Conservation (phyloP, 2,329 filamentous ascomycete genomes). For the Arthrocladium fulminans region DNA sequence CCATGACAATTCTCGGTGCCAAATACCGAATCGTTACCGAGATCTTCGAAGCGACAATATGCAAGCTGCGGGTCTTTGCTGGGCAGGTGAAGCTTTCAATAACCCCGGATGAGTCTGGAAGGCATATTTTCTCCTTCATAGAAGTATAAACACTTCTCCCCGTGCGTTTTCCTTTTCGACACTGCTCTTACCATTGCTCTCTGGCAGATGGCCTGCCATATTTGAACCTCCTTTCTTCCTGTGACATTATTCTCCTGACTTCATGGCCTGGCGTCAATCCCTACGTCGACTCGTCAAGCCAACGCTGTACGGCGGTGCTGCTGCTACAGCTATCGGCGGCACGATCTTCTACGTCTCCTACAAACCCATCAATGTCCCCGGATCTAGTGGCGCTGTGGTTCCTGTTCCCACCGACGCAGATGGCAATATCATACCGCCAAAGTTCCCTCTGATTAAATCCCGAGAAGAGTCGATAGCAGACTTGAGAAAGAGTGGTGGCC, state of each 20-base stretch:
- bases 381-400: constrained; percentile 52
- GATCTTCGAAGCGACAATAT: background rate
- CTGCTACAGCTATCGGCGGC: constrained; percentile 45
- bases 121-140: background rate
- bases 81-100: background rate
- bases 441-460: constrained; percentile 43
- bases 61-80: background rate
- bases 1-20: background rate
- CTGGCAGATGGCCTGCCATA: background rate
- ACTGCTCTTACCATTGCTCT: background rate
- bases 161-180: background rate
- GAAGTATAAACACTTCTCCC: constrained; percentile 1
- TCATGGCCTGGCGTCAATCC: constrained; percentile 7
- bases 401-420: constrained; percentile 53
- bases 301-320: constrained; percentile 51
- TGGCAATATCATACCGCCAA: constrained; percentile 47
- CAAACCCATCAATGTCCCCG: constrained; percentile 56
- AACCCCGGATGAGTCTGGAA: background rate
- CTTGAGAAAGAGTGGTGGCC: constrained; percentile 37
- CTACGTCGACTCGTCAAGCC: constrained; percentile 45
- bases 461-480: constrained; percentile 45
- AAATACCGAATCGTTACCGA: background rate
- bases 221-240: background rate
- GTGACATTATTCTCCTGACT: background rate
- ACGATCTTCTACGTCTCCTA: constrained; percentile 51